Evolutionary conservation across 306 rosid species (phyloP).

Genomic region (Casuarina equisetifolia): DNA sequence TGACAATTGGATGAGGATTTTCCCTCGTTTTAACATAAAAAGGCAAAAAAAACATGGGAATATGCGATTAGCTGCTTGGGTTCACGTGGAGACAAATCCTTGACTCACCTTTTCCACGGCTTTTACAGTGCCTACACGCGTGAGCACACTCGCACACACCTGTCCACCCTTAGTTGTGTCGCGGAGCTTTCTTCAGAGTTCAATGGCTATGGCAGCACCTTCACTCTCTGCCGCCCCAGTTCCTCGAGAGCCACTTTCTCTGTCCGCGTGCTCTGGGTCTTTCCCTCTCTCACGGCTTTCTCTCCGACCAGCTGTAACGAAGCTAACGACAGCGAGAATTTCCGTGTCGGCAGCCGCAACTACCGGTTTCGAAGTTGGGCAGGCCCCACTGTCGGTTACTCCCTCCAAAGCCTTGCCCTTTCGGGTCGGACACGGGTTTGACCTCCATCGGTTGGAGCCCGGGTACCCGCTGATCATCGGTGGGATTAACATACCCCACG

Average conservation of each 20-base stretch:
- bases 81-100: not conserved
- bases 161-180: not conserved
- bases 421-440: slow-evolving; percentile 93
- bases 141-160: not conserved
- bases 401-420: slow-evolving; percentile 71
- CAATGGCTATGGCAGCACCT: slow-evolving; percentile 46
- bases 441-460: slow-evolving; percentile 88
- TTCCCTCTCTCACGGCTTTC: slow-evolving; percentile 34
- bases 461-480: slow-evolving; percentile 95
- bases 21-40: too few relatives aligned
- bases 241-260: slow-evolving; percentile 18
- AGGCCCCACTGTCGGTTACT: slow-evolving; percentile 32
- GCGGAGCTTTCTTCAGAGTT: not conserved
- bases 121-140: not conserved
- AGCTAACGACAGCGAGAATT: not conserved
- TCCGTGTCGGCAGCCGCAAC: slow-evolving; percentile 38
- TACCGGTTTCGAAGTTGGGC: slow-evolving; percentile 40
- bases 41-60: not conserved
- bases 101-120: not conserved
- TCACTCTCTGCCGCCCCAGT: slow-evolving; percentile 36
- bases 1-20: too few relatives aligned
- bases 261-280: slow-evolving; percentile 20
- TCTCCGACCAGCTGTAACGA: slow-evolving; percentile 19
- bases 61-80: not conserved
- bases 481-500: slow-evolving; percentile 87